Base-by-base conservation (phyloP, 306 rosid genomes). In the Vigna reflexopilosa region DNA sequence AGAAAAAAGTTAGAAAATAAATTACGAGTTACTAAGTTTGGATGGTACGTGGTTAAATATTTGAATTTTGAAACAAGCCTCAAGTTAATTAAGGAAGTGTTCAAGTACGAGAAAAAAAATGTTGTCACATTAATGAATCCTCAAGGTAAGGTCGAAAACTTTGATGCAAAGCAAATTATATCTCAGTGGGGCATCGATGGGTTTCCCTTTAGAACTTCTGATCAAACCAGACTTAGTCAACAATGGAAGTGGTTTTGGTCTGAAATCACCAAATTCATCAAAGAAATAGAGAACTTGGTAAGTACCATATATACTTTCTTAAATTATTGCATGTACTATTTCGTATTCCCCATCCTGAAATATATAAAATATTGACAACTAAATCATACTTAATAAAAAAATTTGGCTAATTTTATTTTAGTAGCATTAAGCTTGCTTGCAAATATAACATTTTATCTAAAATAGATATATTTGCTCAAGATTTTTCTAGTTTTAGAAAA, bases 231-330 rank as follows among this genome's bases (percentile, higher is more conserved):
- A 12, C 86, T 82, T 9, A 50, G 70, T 49, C 75, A 77, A 50
- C 81, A 66, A 17, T 72, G 76, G 77, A 72, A 72, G 7, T 82
- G 85, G 85, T 82, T 82, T 22, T 77, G 85, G 85, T 10, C 56
- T 0, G 58, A 77, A 72, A 72, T 82, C 20, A 72, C 11, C 48
- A 77, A 72, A 3, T 16, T 16, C 24, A 63, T 72, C 16, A 79
- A 56, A 55, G 9, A 8, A 2, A 54, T 82, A 16, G 40, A n/a
- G 0, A 42, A n/a, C 11, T 64, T 47, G 82, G 85, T 82, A 71
- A 45, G 85, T 54, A 49, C 47, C 8, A 20, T 30, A 30, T 30
- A 30, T 30, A 30, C 15, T 0, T 58, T 10, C 26, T 74, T 42
- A 14, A 57, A 16, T 26, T 9, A 40, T 20, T 55, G 19, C 77